Evolutionary conservation across 2,329 filamentous ascomycete species (phyloP).

Genomic region (Pochonia chlamydosporia): DNA sequence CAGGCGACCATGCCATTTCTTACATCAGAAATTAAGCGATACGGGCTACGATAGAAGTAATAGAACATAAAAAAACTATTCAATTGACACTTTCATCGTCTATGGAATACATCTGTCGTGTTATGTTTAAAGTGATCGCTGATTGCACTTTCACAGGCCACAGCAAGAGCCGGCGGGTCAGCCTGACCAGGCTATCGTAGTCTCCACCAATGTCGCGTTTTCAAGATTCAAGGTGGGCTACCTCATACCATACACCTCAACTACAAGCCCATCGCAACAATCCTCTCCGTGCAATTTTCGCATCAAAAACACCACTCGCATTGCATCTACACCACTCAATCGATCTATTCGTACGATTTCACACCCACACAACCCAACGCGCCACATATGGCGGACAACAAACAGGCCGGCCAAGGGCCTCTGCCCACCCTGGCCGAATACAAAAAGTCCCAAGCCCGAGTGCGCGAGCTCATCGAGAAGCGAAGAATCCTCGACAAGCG

Average conservation of each 20-base stretch:
- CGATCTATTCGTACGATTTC: not conserved
- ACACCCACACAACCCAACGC: not conserved
- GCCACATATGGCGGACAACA: slow-evolving; percentile 27
- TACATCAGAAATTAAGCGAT: not conserved
- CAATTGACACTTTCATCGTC: no score
- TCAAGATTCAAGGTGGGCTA: no score
- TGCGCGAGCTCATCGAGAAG: slow-evolving; percentile 42
- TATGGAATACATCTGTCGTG: no score
- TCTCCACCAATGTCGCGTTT: no score
- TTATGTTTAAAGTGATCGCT: no score
- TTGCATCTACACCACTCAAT: not conserved
- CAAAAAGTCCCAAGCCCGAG: slow-evolving; percentile 42
- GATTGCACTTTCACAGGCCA: no score
- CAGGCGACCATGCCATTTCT: not conserved
- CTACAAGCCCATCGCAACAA: not conserved
- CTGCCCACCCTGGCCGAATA: slow-evolving; percentile 39
- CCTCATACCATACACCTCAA: no score
- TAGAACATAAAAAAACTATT: not conserved
- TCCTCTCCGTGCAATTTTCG: not conserved
- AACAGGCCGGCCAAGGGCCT: slow-evolving; percentile 18
- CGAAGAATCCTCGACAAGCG: slow-evolving; percentile 31
- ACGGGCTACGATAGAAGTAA: not conserved
- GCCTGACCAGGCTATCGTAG: no score
- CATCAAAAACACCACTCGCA: not conserved
- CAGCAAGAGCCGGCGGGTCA: no score